A percentile compares a stretch with the other conserved stretches of the same genome.
phyloP scores from a whole-genome alignment of 495 filamentous ascomycete genomes.

The Pyrenopolyporus hunteri region DNA sequence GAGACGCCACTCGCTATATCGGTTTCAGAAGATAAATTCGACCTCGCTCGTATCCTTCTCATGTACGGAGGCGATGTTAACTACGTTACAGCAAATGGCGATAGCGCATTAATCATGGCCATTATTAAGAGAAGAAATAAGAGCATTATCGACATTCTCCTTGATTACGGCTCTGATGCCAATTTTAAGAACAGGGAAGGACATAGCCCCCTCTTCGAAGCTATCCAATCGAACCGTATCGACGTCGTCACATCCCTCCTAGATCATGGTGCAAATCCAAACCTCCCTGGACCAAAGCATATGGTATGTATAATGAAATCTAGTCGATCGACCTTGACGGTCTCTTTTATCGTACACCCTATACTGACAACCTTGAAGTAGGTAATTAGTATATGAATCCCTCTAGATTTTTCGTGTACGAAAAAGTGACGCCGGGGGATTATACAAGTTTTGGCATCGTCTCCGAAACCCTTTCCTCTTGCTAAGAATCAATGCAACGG shows the following conservation, averaged over 20 bases:
- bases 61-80: conserved; percentile 56
- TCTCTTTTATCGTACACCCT: background rate
- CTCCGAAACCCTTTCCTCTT: no score
- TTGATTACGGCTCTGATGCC: conserved; percentile 55
- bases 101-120: conserved; percentile 53
- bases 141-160: conserved; percentile 53
- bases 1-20: conserved; percentile 52
- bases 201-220: conserved; percentile 55
- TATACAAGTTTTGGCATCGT: no score
- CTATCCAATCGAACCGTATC: conserved; percentile 47
- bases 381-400: background rate
- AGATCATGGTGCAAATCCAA: conserved; percentile 56
- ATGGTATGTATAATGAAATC: conserved; percentile 31
- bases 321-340: background rate
- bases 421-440: no score
- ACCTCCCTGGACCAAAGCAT: conserved; percentile 58
- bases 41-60: conserved; percentile 53
- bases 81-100: conserved; percentile 49
- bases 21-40: conserved; percentile 47
- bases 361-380: background rate
- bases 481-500: no score
- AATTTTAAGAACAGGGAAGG: conserved; percentile 59
- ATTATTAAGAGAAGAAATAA: conserved; percentile 53
- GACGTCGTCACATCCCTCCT: conserved; percentile 56
- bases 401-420: no score